Conservation (phyloP, 306 rosid genomes). For the Lagenaria siceraria region DNA sequence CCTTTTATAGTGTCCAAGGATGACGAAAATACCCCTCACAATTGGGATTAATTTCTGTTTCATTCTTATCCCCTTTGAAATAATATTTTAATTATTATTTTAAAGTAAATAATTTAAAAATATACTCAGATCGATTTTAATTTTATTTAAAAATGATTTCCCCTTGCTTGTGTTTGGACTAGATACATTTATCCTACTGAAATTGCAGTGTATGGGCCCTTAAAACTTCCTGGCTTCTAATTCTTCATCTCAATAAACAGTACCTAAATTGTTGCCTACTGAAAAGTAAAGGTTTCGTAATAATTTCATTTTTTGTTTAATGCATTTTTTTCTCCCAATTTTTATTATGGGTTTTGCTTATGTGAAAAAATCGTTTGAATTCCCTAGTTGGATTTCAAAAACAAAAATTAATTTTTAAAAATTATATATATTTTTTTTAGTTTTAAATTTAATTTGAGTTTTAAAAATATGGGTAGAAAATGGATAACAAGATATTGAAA, state of each 20-base stretch:
- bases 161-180: not conserved
- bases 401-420: too few relatives aligned
- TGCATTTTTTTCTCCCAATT: too few relatives aligned
- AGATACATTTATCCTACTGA: not conserved
- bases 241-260: not conserved
- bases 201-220: not conserved
- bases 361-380: too few relatives aligned
- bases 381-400: too few relatives aligned
- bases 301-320: too few relatives aligned
- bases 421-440: too few relatives aligned
- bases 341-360: too few relatives aligned
- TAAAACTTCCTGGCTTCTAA: not conserved
- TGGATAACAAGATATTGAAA: too few relatives aligned
- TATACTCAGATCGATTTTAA: not conserved
- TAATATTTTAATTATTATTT: not conserved
- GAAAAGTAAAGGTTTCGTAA: not conserved
- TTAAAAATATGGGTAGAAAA: too few relatives aligned
- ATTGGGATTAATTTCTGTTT: not conserved
- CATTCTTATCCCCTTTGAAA: not conserved
- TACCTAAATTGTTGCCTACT: not conserved
- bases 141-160: not conserved
- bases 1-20: not conserved
- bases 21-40: not conserved
- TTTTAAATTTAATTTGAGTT: too few relatives aligned
- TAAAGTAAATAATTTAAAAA: not conserved